Evolutionary conservation across 2,329 filamentous ascomycete genomes (phyloP), one percentile per base, ranked within the genome.

Genomic region (Mycosphaerella sp.): DNA sequence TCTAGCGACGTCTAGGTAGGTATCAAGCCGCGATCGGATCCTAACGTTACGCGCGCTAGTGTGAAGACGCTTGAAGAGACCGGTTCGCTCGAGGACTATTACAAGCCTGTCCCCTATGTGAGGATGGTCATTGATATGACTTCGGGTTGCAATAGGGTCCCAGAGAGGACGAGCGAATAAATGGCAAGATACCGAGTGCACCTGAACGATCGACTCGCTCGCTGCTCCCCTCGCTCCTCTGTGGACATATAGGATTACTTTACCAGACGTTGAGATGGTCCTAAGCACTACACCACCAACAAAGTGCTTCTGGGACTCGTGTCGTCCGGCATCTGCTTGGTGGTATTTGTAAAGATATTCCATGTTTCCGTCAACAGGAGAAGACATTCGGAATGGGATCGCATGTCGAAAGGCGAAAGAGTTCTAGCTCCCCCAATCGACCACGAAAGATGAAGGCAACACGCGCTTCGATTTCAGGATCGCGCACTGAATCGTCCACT

Each of bases 81-180:
- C 10, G 51, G 59, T n/a, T 70, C 68, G 2, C 55, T 73, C 10
- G 63, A 66, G 2, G 56, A 65, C 25, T 66, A 66, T 32, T 79
- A 79, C 57, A 71, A 72, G 52, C 78, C 78, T 0, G 75, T 79
- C 71, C 73, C 1, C 66, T 66, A 6, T 83, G 83, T 58, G 79
- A 84, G 59, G 78, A 79, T 2, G 65, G 70, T 9, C 79, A 82
- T 64, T 72, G 79, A 35, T 82, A 75, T 59, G 79, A 82, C 58
- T 78, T 79, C 0, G 62, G 70, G 2, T 79, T 76, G 41, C 68
- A 73, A 41, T 84, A 80, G 80, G 75, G 75, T 2, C 66, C 71
- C 9, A 71, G 74, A 42, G 80, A 84, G 59, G 81, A 84, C 65
- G 74, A 71, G 62, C 72, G 65, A 41, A 64, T 83, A 1, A 72